These are phyloP conservation scores for Lactarius deliciosus DNA, from an alignment of 768 basidiomycete genomes.

Conservation along the genomic window DNA sequence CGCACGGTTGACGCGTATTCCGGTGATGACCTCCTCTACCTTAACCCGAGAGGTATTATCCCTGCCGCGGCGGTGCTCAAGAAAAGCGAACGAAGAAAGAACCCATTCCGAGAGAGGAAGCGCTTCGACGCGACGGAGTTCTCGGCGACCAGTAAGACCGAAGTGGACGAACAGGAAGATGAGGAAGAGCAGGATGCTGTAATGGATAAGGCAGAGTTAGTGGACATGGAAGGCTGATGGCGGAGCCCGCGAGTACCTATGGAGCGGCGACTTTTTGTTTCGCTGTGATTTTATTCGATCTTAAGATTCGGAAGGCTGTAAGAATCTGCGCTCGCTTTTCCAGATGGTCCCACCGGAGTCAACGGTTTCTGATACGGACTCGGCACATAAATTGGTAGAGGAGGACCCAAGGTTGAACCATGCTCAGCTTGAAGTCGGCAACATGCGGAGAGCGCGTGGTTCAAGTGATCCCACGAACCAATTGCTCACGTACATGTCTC, in stretches of 20 bases:
- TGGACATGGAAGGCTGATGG: conserved; percentile 46
- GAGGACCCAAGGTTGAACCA: too few species aligned
- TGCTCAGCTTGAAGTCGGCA: too few species aligned
- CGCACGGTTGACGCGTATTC: conserved; percentile 70
- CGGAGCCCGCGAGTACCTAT: conserved; percentile 8
- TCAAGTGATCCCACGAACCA: too few species aligned
- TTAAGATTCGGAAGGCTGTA: not conserved
- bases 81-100: conserved; percentile 53
- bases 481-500: too few species aligned
- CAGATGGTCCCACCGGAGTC: too few species aligned
- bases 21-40: conserved; percentile 74
- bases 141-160: conserved; percentile 28
- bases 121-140: conserved; percentile 61
- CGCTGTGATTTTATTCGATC: not conserved
- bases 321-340: too few species aligned
- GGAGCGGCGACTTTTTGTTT: conserved; percentile 11
- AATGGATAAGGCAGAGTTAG: conserved; percentile 39
- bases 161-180: conserved; percentile 39
- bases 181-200: conserved; percentile 44
- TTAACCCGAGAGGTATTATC: conserved; percentile 76
- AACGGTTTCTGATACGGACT: too few species aligned
- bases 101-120: conserved; percentile 67
- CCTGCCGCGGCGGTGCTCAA: conserved; percentile 68
- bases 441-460: too few species aligned
- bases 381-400: too few species aligned